A percentile compares a stretch with the other conserved stretches of the same genome.
These are phyloP conservation scores for Naematelia aurantialba DNA, from an alignment of 768 basidiomycete genomes.

Conservation along the genomic window DNA sequence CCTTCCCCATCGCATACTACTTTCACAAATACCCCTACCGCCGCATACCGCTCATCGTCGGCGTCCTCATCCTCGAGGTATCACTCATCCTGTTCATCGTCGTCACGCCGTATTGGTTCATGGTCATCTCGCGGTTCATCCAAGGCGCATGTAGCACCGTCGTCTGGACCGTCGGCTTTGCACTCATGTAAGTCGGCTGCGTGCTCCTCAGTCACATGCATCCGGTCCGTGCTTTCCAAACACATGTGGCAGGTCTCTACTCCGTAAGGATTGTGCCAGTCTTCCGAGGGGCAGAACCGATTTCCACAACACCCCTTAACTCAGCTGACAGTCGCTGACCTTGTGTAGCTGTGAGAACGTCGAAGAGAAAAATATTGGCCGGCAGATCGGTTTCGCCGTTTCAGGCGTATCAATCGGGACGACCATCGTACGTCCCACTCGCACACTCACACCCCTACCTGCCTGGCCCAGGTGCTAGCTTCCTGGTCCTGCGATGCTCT, in stretches of 20 bases:
- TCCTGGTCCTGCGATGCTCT: too few species aligned
- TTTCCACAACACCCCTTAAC: neutral
- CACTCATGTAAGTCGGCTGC: neutral
- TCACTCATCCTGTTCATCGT: conserved; percentile 36
- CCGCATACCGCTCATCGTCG: conserved; percentile 29
- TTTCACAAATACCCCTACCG: conserved; percentile 32
- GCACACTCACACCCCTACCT: neutral
- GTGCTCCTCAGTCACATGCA: neutral
- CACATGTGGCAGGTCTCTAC: too few species aligned
- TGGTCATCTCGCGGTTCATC: conserved; percentile 35
- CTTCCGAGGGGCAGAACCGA: neutral
- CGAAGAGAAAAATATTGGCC: conserved; percentile 31
- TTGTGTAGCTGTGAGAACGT: conserved; percentile 36
- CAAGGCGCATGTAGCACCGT: conserved; percentile 32
- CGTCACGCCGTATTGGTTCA: conserved; percentile 33
- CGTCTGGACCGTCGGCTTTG: conserved; percentile 20
- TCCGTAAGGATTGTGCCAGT: neutral
- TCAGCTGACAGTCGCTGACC: neutral
- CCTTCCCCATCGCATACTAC: conserved; percentile 31
- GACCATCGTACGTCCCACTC: conserved; percentile 24
- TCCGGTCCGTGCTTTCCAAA: too few species aligned
- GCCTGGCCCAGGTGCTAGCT: too few species aligned
- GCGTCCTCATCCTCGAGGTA: conserved; percentile 25
- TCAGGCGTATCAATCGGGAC: conserved; percentile 38
- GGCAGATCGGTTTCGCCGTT: conserved; percentile 41